Base-by-base conservation (phyloP, 306 rosid species). In the Coriaria nepalensis region DNA sequence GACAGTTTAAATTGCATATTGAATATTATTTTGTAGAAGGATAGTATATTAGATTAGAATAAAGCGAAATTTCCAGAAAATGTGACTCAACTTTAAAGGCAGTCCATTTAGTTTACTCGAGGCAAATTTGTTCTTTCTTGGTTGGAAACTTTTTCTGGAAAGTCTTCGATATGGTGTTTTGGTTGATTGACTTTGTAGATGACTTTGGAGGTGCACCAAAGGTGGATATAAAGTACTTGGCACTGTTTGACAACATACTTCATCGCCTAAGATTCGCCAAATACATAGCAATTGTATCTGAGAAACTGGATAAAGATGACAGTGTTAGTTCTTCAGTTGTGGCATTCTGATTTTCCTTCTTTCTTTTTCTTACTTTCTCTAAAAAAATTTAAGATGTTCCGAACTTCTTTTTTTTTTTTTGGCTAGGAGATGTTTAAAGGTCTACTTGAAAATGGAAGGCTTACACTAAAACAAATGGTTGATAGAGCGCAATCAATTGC, bases 381-480 rank as follows among this genome's bases (percentile, higher is more conserved):
- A 6, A 29, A 39, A n/a, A n/a, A n/a, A n/a, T n/a, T n/a, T n/a
- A n/a, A 52, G 8, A 6, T 20, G 13, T 37, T 20, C 29, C 29
- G 15, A 62, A 20, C 43, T 70, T 48, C 6, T 14, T 56, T 32
- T 45, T 54, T 58, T 8, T 44, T 35, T 45, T 14, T 39, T 59
- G 47, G 67, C 53, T 34, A 53, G 38, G 70, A 67, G 55, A 55
- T 85, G 65, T 65, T 84, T n/a, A 78, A 73, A 33, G 95, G 95
- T 57, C 68, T 90, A 72, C 84, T 90, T 59, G 84, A 80, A 39
- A 73, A 90, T 49, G 97, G 95, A 8, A 79, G 97, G 60, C 95
- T 84, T 56, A 77, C 76, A 8, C 56, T 66, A 48, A 68, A 73
- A 60, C 97, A 84, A 56, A 68, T 84, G 57, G 65, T 67, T 60